Evolutionary conservation across 192 early-diverging fungal species (phyloP).

Genomic region (Backusella circina): DNA sequence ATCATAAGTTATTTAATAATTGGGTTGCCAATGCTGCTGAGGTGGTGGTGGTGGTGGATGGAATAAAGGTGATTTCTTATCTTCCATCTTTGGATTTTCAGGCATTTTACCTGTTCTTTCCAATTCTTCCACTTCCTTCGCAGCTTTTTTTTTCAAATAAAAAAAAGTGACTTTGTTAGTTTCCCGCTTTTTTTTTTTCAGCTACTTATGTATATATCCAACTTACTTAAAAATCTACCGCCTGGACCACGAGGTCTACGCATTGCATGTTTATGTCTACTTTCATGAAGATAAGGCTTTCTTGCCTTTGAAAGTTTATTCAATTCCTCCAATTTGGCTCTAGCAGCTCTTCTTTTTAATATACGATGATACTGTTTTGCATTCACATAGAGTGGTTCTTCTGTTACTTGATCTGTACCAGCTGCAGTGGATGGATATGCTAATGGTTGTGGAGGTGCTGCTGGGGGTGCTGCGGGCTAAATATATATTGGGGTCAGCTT

Average conservation of each 20-base stretch:
- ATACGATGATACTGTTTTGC: slow-evolving; percentile 99
- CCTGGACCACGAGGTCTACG: slow-evolving; percentile 96
- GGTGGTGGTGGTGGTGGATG: background rate
- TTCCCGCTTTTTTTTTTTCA: no score
- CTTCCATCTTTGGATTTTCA: background rate
- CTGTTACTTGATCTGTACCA: slow-evolving; percentile 9
- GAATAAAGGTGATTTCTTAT: background rate
- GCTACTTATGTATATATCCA: background rate
- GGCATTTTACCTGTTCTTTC: slow-evolving; percentile 39
- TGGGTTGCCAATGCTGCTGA: background rate
- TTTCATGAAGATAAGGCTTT: slow-evolving; percentile 97
- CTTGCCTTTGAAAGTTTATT: slow-evolving; percentile 71
- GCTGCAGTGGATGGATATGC: background rate
- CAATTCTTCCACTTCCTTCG: slow-evolving; percentile 68
- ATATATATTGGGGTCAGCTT: background rate
- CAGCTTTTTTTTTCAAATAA: slow-evolving; percentile 37
- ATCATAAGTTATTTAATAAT: background rate
- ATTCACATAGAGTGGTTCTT: slow-evolving; percentile 94
- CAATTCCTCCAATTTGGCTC: slow-evolving; percentile 78
- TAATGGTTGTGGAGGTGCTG: background rate
- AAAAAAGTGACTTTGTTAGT: no score
- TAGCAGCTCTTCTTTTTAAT: slow-evolving; percentile 87
- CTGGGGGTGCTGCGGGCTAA: background rate
- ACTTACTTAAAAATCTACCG: slow-evolving; percentile 83
- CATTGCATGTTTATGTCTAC: slow-evolving; percentile 97